These are phyloP conservation scores for Colletotrichum sp. DNA, from an alignment of 2,329 filamentous ascomycete genomes.

Conservation along the genomic window DNA sequence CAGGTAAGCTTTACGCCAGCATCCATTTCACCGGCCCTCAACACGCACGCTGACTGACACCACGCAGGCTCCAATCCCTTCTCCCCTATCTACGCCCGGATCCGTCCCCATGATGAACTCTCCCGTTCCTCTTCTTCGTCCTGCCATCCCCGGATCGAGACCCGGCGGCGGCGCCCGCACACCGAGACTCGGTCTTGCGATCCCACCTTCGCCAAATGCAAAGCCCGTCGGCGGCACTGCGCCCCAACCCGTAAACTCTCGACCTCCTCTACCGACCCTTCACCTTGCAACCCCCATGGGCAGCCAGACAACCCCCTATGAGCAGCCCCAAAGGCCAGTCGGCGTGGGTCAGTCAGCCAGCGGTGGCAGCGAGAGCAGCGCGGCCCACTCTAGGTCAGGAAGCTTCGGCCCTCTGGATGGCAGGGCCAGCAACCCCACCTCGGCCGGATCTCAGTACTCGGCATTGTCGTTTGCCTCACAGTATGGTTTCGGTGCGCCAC, in stretches of 20 bases:
- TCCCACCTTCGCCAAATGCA: constrained; percentile 83
- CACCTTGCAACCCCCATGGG: constrained; percentile 90
- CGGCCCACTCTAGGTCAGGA: constrained; percentile 79
- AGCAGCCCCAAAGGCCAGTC: constrained; percentile 59
- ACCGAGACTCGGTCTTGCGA: constrained; percentile 85
- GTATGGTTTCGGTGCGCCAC: constrained; percentile 70
- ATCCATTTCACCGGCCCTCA: not conserved
- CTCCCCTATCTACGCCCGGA: constrained; percentile 36
- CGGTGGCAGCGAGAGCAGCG: constrained; percentile 80
- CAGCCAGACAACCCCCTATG: constrained; percentile 74
- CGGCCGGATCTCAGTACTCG: constrained; percentile 87
- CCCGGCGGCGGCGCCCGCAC: constrained; percentile 66
- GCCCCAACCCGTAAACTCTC: constrained; percentile 42
- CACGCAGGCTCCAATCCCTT: constrained; percentile 10
- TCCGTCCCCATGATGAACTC: constrained; percentile 69
- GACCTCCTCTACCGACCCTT: constrained; percentile 77
- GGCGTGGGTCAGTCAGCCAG: constrained; percentile 69
- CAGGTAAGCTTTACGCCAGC: constrained; percentile 11
- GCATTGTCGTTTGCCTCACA: constrained; percentile 80
- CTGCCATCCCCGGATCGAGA: constrained; percentile 77
- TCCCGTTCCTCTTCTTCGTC: constrained; percentile 80
- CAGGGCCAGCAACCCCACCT: constrained; percentile 79
- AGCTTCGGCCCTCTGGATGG: constrained; percentile 83
- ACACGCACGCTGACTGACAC: not conserved
- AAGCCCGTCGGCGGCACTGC: constrained; percentile 71